Evolutionary conservation across 805 yeast genomes (phyloP), one percentile per base, ranked within the genome.

Genomic region (Ogataea sp.): DNA sequence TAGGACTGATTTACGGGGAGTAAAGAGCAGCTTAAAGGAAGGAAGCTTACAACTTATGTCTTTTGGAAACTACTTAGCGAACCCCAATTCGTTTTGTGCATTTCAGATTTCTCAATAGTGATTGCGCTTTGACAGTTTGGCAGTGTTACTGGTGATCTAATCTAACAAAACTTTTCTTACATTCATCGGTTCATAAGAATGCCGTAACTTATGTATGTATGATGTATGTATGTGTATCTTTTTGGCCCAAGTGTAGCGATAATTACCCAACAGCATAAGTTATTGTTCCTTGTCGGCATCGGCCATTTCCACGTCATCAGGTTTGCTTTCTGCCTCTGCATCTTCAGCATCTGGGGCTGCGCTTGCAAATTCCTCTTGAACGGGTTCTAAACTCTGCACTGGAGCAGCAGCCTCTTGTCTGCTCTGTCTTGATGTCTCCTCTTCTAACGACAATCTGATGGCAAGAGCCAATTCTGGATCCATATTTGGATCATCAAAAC

Each of bases 401-500:
- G 47, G 45, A 18, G 42, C 30, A 29, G 64, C 69, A 3, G 59
- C 58, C 25, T 75, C 70, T 49, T 78, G 80, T 56, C 89, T 74
- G 48, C 85, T 95, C 56, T 87, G 96, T 65, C 97, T 78, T 38
- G 85, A 81, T 52, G 82, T 84, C 58, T 90, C 97, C 56, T 93
- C 98, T 56, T 93, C 97, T 53, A 93, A 70, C 1, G 97, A 90
- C 61, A 93, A 70, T 57, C 97, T 79, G 53, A 93, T 74, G 1
- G 97, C 98, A 70, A 93, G 71, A 0, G 97, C 98, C 56, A 93
- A 75, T 62, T 93, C 98, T 25, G 97, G 97, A 53, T 93, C 98
- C 78, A 87, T 83, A 48, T 80, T 79, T 25, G 96, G 90, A 61
- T 90, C 97, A 30, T 75, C 76, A 53, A 81, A 71, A 41, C 79